These are phyloP conservation scores for Pseudisothecium myosuroides DNA, from an alignment of 225 moss, liverwort and hornwort species.

Conservation along the genomic window DNA sequence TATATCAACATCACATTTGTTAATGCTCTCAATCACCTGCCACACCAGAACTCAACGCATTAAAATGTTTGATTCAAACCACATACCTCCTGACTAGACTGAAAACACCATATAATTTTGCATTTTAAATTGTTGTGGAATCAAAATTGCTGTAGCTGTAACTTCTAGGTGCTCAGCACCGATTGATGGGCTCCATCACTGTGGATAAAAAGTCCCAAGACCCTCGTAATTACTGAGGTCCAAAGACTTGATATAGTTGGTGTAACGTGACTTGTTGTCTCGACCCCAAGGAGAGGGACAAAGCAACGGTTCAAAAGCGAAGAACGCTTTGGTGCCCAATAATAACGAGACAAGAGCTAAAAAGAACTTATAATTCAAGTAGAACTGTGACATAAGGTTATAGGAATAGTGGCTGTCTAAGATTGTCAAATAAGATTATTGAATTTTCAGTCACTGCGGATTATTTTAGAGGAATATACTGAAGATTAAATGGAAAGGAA, in stretches of 20 bases:
- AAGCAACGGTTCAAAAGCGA: neutral
- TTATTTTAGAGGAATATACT: neutral
- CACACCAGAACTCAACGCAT: neutral
- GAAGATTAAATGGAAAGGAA: neutral
- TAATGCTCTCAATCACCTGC: slow-evolving; percentile 93
- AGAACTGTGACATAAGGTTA: neutral
- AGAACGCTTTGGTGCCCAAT: neutral
- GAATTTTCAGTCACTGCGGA: neutral
- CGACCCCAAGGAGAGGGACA: neutral
- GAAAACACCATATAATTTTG: neutral
- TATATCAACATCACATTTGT: slow-evolving; percentile 95
- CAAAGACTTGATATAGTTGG: neutral
- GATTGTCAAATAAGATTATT: neutral
- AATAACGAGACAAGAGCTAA: neutral
- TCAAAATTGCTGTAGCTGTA: neutral
- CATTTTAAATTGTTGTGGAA: neutral
- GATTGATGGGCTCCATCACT: neutral
- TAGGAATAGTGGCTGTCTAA: neutral
- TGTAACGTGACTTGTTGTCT: neutral
- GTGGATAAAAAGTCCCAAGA: neutral
- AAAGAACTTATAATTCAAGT: neutral
- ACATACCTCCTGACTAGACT: neutral
- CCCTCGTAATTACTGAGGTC: neutral
- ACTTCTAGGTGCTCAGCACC: neutral
- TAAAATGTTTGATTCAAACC: neutral